A percentile compares a stretch with the other conserved stretches of the same genome.
Conservation (phyloP, 805 yeast genomes). For the Wickerhamiella sorbophila region DNA sequence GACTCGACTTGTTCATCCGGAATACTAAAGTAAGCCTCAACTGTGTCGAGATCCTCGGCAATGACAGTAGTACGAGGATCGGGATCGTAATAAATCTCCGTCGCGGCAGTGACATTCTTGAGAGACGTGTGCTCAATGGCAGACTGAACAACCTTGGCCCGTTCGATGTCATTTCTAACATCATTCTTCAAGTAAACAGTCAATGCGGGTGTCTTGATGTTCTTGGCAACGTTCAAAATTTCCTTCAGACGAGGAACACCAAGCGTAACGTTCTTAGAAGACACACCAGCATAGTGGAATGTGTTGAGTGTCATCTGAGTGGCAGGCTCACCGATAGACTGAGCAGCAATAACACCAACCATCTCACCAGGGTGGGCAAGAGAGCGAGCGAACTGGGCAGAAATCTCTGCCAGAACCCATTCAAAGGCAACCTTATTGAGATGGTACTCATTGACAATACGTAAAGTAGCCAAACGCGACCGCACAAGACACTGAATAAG, state of each 20-base stretch:
- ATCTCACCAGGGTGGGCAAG: slow-evolving; percentile 94
- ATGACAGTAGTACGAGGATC: slow-evolving; percentile 96
- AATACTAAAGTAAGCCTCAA: slow-evolving; percentile 91
- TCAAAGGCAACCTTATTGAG: slow-evolving; percentile 76
- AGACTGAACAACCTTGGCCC: slow-evolving; percentile 88
- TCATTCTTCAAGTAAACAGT: slow-evolving; percentile 81
- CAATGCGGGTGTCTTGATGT: slow-evolving; percentile 97
- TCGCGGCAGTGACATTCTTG: slow-evolving; percentile 89
- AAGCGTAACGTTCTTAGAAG: slow-evolving; percentile 86
- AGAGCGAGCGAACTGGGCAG: slow-evolving; percentile 82
- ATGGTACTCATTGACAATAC: slow-evolving; percentile 83
- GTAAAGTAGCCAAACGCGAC: slow-evolving; percentile 79
- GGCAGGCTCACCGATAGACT: slow-evolving; percentile 96
- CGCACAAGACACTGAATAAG: slow-evolving; percentile 85
- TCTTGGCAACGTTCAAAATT: slow-evolving; percentile 95
- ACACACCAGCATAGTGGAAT: slow-evolving; percentile 97
- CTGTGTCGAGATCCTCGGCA: slow-evolving; percentile 93
- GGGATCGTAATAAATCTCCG: slow-evolving; percentile 95
- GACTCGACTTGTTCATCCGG: slow-evolving; percentile 97
- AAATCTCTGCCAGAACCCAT: slow-evolving; percentile 92
- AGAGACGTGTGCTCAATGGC: slow-evolving; percentile 94
- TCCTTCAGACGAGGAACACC: slow-evolving; percentile 98
- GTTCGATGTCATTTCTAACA: slow-evolving; percentile 75
- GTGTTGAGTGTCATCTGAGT: slow-evolving; percentile 96
- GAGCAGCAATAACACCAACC: slow-evolving; percentile 97